Percentiles rank a stretch among this genome's conserved stretches.
Evolutionary conservation across 129 eudicot species (phyloP).

Genomic region (Flaveria bidentis): DNA sequence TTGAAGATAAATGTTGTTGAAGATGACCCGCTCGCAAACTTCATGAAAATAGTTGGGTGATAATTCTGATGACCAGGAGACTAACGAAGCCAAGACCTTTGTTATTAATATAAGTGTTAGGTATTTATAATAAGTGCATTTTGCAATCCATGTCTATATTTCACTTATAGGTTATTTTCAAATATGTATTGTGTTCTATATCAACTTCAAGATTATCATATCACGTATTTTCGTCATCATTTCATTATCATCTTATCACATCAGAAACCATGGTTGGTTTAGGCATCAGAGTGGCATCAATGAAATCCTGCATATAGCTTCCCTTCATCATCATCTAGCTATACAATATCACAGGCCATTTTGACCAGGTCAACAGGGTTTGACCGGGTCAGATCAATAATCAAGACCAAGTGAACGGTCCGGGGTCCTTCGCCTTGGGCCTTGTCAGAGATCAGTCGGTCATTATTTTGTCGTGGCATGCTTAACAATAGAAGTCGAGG

Average conservation of each 20-base stretch:
- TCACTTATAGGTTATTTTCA: not conserved
- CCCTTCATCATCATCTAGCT: too few species aligned
- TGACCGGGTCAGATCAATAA: too few species aligned
- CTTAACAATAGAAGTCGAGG: too few species aligned
- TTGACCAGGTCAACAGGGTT: too few species aligned
- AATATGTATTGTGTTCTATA: not conserved
- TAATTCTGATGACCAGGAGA: not conserved
- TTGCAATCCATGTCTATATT: not conserved
- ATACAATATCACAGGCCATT: too few species aligned
- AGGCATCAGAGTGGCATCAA: too few species aligned
- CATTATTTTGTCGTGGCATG: too few species aligned
- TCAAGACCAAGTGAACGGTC: too few species aligned
- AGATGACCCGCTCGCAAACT: constrained; percentile 28
- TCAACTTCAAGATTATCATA: not conserved
- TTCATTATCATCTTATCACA: not conserved
- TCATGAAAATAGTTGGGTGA: constrained; percentile 29
- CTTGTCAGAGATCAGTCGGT: too few species aligned
- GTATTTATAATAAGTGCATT: not conserved
- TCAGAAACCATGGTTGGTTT: not conserved
- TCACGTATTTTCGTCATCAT: not conserved
- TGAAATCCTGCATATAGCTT: too few species aligned
- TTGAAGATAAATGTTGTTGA: constrained; percentile 26
- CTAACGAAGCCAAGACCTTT: not conserved
- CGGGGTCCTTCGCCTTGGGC: too few species aligned
- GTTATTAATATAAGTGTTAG: not conserved